A percentile compares a stretch with the other conserved stretches of the same genome.
Evolutionary conservation across 1,139 yeast genomes (phyloP).

Genomic region (Nematodospora anomalae): DNA sequence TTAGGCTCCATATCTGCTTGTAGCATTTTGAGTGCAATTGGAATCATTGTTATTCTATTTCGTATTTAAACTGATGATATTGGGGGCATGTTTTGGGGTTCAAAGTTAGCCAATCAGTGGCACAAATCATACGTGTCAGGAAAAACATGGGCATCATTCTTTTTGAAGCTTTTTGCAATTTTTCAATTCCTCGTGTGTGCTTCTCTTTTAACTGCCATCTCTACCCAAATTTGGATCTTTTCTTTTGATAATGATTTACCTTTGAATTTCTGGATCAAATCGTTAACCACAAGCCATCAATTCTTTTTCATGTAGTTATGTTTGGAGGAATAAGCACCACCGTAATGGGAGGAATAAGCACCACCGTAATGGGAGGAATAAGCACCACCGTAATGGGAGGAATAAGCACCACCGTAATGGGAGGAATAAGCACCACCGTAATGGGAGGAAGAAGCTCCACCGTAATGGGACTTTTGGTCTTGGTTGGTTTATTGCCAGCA

Average conservation of each 20-base stretch:
- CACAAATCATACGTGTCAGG: constrained; percentile 70
- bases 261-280: constrained; percentile 43
- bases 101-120: constrained; percentile 58
- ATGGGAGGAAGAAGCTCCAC: too few relatives aligned
- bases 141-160: constrained; percentile 65
- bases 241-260: constrained; percentile 46
- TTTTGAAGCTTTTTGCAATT: constrained; percentile 56
- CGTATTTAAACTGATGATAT: constrained; percentile 54
- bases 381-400: too few relatives aligned
- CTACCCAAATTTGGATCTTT: constrained; percentile 38
- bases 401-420: too few relatives aligned
- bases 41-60: constrained; percentile 53
- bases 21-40: too few relatives aligned
- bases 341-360: too few relatives aligned
- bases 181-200: constrained; percentile 68
- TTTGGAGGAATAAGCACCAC: constrained; percentile 46
- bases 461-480: constrained; percentile 51
- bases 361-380: too few relatives aligned
- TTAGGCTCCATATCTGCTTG: constrained; percentile 50
- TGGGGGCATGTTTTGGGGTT: constrained; percentile 33
- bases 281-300: constrained; percentile 38
- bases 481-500: constrained; percentile 58
- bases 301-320: constrained; percentile 55
- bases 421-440: too few relatives aligned
- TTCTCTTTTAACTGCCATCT: constrained; percentile 36